Evolutionary conservation across 257 asterid genomes (phyloP), one percentile per base, ranked within the genome.

Genomic region (Penstemon eatonii): DNA sequence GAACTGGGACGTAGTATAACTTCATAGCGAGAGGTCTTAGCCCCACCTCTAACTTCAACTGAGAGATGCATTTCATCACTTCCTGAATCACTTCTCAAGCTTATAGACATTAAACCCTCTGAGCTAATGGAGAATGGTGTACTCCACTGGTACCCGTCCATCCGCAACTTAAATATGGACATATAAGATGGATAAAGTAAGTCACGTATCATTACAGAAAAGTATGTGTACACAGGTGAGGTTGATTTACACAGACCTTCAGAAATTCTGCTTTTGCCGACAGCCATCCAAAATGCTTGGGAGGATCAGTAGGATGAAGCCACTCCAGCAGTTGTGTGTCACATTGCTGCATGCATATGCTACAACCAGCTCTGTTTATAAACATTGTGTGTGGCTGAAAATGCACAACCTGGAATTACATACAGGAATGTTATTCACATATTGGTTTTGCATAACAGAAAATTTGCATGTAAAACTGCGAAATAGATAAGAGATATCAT

Each of bases 81-180:
- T 75, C 84, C 81, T n/a, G 69, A 77, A 70, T 91, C 95, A 73
- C 79, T 83, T 81, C 79, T 89, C 84, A 94, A 64, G 87, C 80
- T 84, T 68, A 91, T 65, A 65, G 82, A 83, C 95, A 94, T 89
- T 58, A 79, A 70, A 59, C 97, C 99, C 83, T 94, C 97, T 51
- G 79, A 73, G 60, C 79, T 83, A 73, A 89, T 64, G 60, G 91
- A 70, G 82, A 94, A 94, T 7, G 97, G 96, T 58, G 85, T 68
- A 73, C 99, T 84, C 99, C 97, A 94, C 43, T 76, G 85, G 71
- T 87, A 94, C 64, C 97, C 99, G 15, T 89, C 89, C 79, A 87
- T 71, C 82, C 87, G 84, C 82, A 94, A 70, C 99, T 94, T 76
- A 75, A 76, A 65, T 37, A 67, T 65, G 57, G 67, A 44, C 46